Percentiles rank a stretch among this genome's conserved stretches.
phyloP scores from a whole-genome alignment of 1,284 basidiomycete species.

The Melampsora abietis-canadensis region DNA sequence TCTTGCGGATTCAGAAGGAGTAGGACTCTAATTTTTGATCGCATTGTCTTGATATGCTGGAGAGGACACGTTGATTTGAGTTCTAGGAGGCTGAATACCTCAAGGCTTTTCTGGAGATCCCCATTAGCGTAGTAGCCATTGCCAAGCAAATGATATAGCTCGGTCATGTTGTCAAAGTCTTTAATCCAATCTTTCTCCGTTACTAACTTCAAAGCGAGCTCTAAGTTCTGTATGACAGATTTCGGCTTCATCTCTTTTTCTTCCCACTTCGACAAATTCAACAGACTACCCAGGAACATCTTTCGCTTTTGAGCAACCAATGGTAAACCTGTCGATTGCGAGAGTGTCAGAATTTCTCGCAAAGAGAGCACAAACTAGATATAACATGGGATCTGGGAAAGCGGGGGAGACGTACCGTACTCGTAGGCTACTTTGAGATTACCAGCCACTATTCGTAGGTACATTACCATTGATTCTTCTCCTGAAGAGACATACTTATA shows the following conservation, averaged over 20 bases:
- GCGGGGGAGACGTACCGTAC: too few species aligned
- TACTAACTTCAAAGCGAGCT: too few species aligned
- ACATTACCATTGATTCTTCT: too few species aligned
- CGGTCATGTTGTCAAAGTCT: background rate
- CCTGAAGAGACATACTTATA: background rate
- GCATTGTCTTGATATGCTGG: background rate
- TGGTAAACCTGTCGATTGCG: too few species aligned
- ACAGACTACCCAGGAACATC: too few species aligned
- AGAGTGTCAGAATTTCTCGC: too few species aligned
- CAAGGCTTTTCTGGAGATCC: background rate
- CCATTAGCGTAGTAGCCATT: background rate
- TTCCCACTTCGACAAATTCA: too few species aligned
- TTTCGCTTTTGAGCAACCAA: too few species aligned
- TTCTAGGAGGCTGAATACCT: background rate
- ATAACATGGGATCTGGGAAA: too few species aligned
- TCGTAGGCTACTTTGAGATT: conserved; percentile 1
- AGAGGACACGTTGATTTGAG: background rate
- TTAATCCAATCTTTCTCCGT: background rate
- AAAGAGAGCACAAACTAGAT: too few species aligned
- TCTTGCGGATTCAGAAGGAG: background rate
- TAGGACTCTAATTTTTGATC: background rate
- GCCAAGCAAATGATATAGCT: background rate
- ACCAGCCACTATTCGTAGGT: background rate
- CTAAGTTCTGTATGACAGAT: too few species aligned
- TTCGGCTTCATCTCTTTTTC: too few species aligned